Evolutionary conservation across 768 basidiomycete genomes (phyloP).

Genomic region (Artomyces pyxidatus): DNA sequence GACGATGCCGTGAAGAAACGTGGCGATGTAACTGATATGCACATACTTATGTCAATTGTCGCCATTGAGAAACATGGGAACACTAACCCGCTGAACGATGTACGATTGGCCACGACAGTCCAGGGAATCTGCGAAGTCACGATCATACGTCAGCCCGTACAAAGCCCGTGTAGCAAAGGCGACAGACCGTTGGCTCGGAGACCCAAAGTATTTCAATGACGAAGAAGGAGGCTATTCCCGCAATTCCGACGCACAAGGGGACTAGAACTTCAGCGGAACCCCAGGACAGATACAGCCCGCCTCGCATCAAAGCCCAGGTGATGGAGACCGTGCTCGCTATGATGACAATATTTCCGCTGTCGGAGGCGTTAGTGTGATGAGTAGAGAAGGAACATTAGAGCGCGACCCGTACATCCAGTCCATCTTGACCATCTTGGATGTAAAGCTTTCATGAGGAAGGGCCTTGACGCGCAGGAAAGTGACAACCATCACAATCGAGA

Average conservation of each 20-base stretch:
- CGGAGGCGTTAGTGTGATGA: neutral
- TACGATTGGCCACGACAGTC: slow-evolving; percentile 19
- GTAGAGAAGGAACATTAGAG: neutral
- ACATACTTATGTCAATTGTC: neutral
- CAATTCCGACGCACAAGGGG: slow-evolving; percentile 24
- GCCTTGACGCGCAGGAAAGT: neutral
- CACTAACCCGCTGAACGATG: slow-evolving; percentile 15
- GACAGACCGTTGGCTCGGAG: neutral
- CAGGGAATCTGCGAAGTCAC: slow-evolving; percentile 20
- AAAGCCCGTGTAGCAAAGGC: neutral
- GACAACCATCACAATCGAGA: neutral
- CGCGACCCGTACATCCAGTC: neutral
- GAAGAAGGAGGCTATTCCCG: slow-evolving; percentile 20
- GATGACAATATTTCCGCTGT: slow-evolving; percentile 20
- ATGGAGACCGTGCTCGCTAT: slow-evolving; percentile 15
- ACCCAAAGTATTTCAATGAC: slow-evolving; percentile 17
- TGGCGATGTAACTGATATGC: slow-evolving; percentile 6
- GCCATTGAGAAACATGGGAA: neutral
- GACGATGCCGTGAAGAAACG: slow-evolving; percentile 12
- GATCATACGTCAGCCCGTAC: neutral
- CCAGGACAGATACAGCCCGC: slow-evolving; percentile 26
- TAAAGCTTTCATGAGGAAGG: neutral
- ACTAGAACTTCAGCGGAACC: slow-evolving; percentile 20
- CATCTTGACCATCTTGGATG: neutral
- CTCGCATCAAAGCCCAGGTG: slow-evolving; percentile 20